A percentile compares a stretch with the other conserved stretches of the same genome.
Conservation (phyloP, 345 rosid genomes). For the Pistacia atlantica region DNA sequence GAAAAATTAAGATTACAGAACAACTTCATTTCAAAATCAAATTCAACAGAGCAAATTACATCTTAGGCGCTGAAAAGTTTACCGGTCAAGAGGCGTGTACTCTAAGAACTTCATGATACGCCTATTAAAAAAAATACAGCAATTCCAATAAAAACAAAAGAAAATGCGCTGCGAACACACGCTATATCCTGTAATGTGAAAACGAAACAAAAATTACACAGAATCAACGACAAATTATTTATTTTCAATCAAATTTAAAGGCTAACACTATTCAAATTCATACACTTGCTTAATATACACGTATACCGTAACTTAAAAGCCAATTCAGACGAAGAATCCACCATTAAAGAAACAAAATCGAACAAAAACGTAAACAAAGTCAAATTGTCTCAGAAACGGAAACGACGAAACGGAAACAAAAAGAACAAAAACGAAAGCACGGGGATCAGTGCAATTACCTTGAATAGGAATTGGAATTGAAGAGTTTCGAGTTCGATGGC, state of each 20-base stretch:
- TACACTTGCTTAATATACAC: background rate
- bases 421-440: background rate
- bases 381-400: background rate
- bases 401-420: no score
- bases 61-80: background rate
- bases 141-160: background rate
- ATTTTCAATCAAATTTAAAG: no score
- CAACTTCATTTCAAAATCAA: background rate
- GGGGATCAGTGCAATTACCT: slow-evolving; percentile 1
- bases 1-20: background rate
- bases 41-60: background rate
- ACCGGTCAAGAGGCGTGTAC: slow-evolving; percentile 77
- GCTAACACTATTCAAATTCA: background rate
- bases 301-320: background rate
- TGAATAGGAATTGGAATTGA: background rate
- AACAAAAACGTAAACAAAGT: no score
- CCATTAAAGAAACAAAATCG: background rate
- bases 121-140: background rate
- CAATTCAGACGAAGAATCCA: no score
- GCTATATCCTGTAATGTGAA: slow-evolving; percentile 6
- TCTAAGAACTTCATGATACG: slow-evolving; percentile 79
- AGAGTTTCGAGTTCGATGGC: background rate
- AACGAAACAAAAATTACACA: background rate
- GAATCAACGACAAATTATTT: background rate
- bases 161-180: background rate